Evolutionary conservation across 2,329 filamentous ascomycete species (phyloP).

Genomic region (Drechslerella dactyloides): DNA sequence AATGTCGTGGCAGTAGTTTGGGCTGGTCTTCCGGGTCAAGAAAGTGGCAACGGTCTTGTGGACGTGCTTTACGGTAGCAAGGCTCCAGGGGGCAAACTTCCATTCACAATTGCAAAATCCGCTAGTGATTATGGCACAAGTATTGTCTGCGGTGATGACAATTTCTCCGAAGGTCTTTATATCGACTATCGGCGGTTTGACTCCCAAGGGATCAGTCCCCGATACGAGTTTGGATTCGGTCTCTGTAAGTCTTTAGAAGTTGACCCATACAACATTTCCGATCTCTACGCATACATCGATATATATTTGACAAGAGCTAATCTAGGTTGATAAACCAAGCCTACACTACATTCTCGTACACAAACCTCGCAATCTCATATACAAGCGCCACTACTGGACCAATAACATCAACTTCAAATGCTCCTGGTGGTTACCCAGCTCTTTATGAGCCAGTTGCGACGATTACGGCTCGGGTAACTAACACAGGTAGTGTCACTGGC

Average conservation of each 20-base stretch:
- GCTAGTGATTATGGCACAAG: slow-evolving; percentile 72
- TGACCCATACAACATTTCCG: slow-evolving; percentile 47
- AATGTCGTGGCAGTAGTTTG: slow-evolving; percentile 86
- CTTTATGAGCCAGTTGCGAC: slow-evolving; percentile 65
- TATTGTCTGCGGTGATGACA: slow-evolving; percentile 63
- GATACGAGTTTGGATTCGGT: slow-evolving; percentile 70
- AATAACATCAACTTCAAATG: slow-evolving; percentile 30
- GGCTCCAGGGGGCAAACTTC: slow-evolving; percentile 76
- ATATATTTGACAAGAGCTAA: not conserved
- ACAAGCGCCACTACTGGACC: slow-evolving; percentile 46
- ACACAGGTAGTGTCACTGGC: slow-evolving; percentile 66
- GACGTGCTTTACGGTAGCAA: slow-evolving; percentile 83
- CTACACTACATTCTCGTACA: slow-evolving; percentile 65
- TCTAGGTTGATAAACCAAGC: slow-evolving; percentile 57
- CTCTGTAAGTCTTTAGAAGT: slow-evolving; percentile 57
- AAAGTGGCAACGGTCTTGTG: slow-evolving; percentile 78
- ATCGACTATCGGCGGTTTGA: slow-evolving; percentile 71
- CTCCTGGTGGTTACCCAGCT: slow-evolving; percentile 68
- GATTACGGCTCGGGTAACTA: slow-evolving; percentile 65
- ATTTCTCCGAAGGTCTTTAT: slow-evolving; percentile 69
- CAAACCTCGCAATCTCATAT: slow-evolving; percentile 58
- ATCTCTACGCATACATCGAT: not conserved
- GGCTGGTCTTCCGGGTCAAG: slow-evolving; percentile 81
- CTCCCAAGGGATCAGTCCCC: slow-evolving; percentile 64
- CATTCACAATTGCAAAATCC: slow-evolving; percentile 78